A percentile compares a stretch with the other conserved stretches of the same genome.
These are phyloP conservation scores for Cicer bijugum DNA, from an alignment of 306 rosid species.

Conservation along the genomic window DNA sequence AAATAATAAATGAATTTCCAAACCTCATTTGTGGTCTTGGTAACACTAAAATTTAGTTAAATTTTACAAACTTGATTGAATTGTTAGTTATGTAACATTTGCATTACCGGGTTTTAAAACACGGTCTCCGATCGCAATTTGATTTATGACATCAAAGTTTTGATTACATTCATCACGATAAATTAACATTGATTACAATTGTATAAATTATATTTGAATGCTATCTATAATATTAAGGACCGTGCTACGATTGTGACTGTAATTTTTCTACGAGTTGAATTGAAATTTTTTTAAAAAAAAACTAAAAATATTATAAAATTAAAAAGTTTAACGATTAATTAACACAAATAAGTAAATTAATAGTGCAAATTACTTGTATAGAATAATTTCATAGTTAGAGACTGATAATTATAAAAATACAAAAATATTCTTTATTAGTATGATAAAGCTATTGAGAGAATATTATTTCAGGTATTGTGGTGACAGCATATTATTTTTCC, in stretches of 20 bases:
- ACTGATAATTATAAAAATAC: slow-evolving; percentile 4
- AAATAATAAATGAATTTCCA: background rate
- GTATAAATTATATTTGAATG: background rate
- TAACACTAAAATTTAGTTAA: slow-evolving; percentile 5
- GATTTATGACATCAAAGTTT: background rate
- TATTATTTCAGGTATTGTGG: slow-evolving; percentile 49
- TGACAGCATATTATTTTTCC: slow-evolving; percentile 52
- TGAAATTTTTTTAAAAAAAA: background rate
- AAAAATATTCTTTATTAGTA: slow-evolving; percentile 36
- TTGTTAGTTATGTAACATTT: background rate
- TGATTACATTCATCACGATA: background rate
- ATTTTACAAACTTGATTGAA: background rate
- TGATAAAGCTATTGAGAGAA: slow-evolving; percentile 40
- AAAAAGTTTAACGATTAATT: background rate
- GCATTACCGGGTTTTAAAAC: background rate
- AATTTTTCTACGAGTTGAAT: background rate
- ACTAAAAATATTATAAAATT: background rate
- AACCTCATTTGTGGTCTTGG: background rate
- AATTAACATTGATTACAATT: background rate
- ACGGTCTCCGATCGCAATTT: background rate
- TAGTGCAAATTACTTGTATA: background rate
- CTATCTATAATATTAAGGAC: background rate
- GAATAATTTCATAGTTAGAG: background rate
- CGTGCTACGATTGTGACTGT: too few species aligned
- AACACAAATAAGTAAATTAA: background rate